phyloP scores from a whole-genome alignment of 2,329 filamentous ascomycete genomes.

The Apiospora malaysiana region DNA sequence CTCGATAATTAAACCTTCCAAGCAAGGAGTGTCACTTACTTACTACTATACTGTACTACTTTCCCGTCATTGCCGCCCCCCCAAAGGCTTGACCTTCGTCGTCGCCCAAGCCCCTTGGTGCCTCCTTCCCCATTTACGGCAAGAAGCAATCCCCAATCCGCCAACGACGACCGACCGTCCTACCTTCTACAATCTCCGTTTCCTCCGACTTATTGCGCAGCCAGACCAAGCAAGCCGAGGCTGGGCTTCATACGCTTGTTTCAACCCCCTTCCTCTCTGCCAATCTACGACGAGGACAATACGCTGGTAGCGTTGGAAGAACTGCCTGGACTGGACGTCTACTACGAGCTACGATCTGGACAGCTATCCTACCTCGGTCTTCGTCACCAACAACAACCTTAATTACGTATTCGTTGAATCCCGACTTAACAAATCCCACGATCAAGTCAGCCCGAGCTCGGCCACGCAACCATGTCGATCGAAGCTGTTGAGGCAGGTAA shows the following conservation, averaged over 20 bases:
- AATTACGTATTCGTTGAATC: not conserved
- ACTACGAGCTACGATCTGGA: not conserved
- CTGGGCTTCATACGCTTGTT: conserved; percentile 13
- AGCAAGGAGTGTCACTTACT: not conserved
- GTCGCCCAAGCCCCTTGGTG: conserved; percentile 15
- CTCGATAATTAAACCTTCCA: conserved; percentile 16
- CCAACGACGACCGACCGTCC: conserved; percentile 9
- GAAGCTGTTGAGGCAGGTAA: conserved; percentile 20
- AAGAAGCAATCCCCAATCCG: not conserved
- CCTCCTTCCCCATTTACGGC: not conserved
- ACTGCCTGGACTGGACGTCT: not conserved
- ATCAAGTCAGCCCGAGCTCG: conserved; percentile 16
- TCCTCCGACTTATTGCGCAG: not conserved
- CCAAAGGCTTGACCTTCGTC: conserved; percentile 8
- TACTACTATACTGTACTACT: not conserved
- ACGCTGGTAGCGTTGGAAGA: not conserved
- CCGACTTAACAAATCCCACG: not conserved
- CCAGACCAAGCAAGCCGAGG: conserved; percentile 12
- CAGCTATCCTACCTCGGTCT: not conserved
- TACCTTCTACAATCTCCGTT: conserved; percentile 4
- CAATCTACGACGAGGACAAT: not conserved
- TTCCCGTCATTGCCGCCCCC: not conserved
- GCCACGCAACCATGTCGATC: conserved; percentile 20
- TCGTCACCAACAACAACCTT: not conserved
- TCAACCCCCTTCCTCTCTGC: not conserved